Evolutionary conservation across 1,139 yeast species (phyloP), one percentile per base, ranked within the genome.

Genomic region (Lodderomyces orthopsilosis): DNA sequence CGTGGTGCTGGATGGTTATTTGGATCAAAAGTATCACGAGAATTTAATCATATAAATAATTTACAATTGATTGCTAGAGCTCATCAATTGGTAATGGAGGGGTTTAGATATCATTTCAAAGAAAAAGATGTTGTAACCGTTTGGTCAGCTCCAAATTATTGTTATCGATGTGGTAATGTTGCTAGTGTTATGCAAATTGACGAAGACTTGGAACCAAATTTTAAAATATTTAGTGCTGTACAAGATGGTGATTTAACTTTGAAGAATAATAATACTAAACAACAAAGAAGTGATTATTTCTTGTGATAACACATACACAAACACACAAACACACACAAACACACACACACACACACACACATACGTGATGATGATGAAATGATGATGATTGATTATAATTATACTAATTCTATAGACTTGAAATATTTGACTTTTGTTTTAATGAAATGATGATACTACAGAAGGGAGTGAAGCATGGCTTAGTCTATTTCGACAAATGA

Each of bases 1-100:
- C 78, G 98, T 61, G 98, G 98, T 48, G 98, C 98, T 0, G 98
- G 98, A 14, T 93, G 97, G 96, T 71, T 91, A 43, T 93, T 93
- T 65, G 98, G 98, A 21, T 80, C 88, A 15, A 85, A 87, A 61
- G 97, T 91, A 37, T 94, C 96, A 18, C 70, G 95, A 49, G 97
- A 91, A 65, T 93, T 93, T 66, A 90, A 90, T 63, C 95, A 91
- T 61, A 93, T 88, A 42, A 93, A 93, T 62, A 89, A 91, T 52
- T 73, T 93, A 48, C 79, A 81, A 51, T 74, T 93, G 51, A 89
- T 93, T 49, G 98, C 98, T 9, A 78, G 98, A 57, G 98, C 98
- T 0, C 98, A 93, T 68, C 98, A 93, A 65, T 78, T 93, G 61
- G 98, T 93, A 12, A 94, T 93, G 97, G 98, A 93, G 63, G 98